These are phyloP conservation scores for Pythium sukuiense DNA, from an alignment of 352 stramenopile genomes.

Conservation along the genomic window DNA sequence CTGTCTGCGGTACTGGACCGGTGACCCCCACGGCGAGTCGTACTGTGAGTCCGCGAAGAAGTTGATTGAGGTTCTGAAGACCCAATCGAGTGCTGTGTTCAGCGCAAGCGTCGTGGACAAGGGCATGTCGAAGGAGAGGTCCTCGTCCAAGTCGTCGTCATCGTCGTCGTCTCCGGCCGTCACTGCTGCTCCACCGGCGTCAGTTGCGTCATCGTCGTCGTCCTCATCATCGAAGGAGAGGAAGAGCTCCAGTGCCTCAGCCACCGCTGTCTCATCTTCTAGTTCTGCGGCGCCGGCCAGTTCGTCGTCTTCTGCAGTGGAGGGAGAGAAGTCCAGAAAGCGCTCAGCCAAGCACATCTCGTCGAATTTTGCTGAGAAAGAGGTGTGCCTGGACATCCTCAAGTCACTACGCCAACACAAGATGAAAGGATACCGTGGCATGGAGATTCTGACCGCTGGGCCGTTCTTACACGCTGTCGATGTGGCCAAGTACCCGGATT, in stretches of 20 bases:
- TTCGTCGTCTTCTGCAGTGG: slow-evolving; percentile 8
- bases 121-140: slow-evolving; percentile 39
- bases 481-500: slow-evolving; percentile 86
- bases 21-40: slow-evolving; percentile 67
- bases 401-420: slow-evolving; percentile 77
- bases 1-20: slow-evolving; percentile 80
- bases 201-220: slow-evolving; percentile 8
- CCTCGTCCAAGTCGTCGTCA: slow-evolving; percentile 31
- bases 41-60: slow-evolving; percentile 79
- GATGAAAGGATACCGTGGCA: slow-evolving; percentile 80
- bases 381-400: slow-evolving; percentile 66
- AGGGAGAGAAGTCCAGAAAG: slow-evolving; percentile 32
- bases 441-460: slow-evolving; percentile 80
- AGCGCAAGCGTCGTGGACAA: slow-evolving; percentile 30
- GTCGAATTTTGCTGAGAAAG: slow-evolving; percentile 61
- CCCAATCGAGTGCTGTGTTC: slow-evolving; percentile 41
- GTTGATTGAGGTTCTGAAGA: slow-evolving; percentile 54
- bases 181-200: slow-evolving; percentile 13
- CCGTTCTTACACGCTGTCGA: slow-evolving; percentile 85
- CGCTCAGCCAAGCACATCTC: slow-evolving; percentile 38
- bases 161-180: slow-evolving; percentile 10
- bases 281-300: neutral
- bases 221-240: slow-evolving; percentile 34
- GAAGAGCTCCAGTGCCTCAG: slow-evolving; percentile 29
- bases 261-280: slow-evolving; percentile 3